Evolutionary conservation across 169 alveolate species (phyloP).

Genomic region (Plasmodium inui): DNA sequence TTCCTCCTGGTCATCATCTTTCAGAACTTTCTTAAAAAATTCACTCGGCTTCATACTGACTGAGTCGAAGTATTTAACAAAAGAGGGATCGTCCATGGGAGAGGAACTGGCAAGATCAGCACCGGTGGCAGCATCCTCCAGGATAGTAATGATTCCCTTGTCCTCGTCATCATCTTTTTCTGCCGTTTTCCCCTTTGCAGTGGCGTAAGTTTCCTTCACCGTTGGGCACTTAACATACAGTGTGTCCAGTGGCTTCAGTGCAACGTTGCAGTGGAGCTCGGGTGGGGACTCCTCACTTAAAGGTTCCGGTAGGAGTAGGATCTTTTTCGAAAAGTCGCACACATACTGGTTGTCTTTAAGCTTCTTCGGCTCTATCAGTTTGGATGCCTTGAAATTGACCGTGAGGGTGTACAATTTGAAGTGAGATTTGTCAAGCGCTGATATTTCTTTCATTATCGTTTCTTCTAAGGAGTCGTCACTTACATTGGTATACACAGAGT

Average conservation of each 20-base stretch:
- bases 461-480: slow-evolving; percentile 8
- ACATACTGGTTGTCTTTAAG: background rate
- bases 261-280: slow-evolving; percentile 14
- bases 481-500: background rate
- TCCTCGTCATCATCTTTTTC: slow-evolving; percentile 32
- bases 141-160: background rate
- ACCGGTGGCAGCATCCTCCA: background rate
- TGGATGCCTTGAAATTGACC: slow-evolving; percentile 39
- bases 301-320: slow-evolving; percentile 18
- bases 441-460: slow-evolving; percentile 7
- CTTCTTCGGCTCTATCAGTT: background rate
- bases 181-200: background rate
- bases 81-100: slow-evolving; percentile 2
- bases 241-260: slow-evolving; percentile 37
- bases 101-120: background rate
- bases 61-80: background rate
- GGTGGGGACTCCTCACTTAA: background rate
- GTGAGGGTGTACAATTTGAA: slow-evolving; percentile 3
- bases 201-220: background rate
- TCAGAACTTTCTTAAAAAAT: slow-evolving; percentile 12
- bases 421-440: background rate
- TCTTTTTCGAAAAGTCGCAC: slow-evolving; percentile 46
- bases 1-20: background rate
- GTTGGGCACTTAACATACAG: slow-evolving; percentile 72
- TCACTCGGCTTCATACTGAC: slow-evolving; percentile 6